A percentile compares a stretch with the other conserved stretches of the same genome.
phyloP scores from a whole-genome alignment of 768 basidiomycete species.

The Candolleomyces eurysporus region DNA sequence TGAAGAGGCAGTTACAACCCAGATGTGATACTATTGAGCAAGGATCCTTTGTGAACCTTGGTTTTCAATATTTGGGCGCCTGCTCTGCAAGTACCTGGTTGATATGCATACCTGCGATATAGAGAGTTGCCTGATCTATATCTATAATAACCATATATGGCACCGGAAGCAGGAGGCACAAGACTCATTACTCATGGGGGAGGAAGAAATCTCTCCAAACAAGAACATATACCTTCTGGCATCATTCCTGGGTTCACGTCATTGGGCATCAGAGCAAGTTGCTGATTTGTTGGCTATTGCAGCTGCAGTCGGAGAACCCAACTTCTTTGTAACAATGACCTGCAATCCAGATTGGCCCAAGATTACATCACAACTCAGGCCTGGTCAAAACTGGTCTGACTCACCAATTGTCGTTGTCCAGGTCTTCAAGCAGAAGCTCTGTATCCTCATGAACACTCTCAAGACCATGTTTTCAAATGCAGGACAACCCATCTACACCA shows the following conservation, averaged over 20 bases:
- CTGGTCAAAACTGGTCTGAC: conserved; percentile 33
- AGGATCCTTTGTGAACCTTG: conserved; percentile 27
- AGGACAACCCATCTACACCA: conserved; percentile 27
- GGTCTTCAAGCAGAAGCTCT: conserved; percentile 33
- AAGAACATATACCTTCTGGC: conserved; percentile 35
- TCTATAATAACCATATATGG: conserved; percentile 23
- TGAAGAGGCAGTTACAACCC: conserved; percentile 19
- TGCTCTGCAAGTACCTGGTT: conserved; percentile 32
- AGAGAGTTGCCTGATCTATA: conserved; percentile 31
- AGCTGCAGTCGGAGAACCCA: conserved; percentile 22
- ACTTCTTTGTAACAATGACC: conserved; percentile 39
- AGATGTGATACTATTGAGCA: conserved; percentile 32
- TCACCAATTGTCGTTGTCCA: conserved; percentile 32
- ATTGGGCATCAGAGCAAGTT: conserved; percentile 24
- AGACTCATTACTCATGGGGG: conserved; percentile 25
- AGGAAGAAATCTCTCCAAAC: conserved; percentile 12
- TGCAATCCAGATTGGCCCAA: conserved; percentile 42
- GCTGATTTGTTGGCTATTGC: conserved; percentile 32
- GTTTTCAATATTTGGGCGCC: conserved; percentile 31
- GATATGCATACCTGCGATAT: conserved; percentile 37
- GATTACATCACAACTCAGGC: conserved; percentile 23
- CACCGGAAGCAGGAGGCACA: conserved; percentile 18
- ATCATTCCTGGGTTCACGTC: conserved; percentile 31
- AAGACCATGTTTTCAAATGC: conserved; percentile 28
- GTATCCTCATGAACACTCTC: conserved; percentile 20